phyloP scores from a whole-genome alignment of 345 rosid species.

The Lumnitzera littorea region DNA sequence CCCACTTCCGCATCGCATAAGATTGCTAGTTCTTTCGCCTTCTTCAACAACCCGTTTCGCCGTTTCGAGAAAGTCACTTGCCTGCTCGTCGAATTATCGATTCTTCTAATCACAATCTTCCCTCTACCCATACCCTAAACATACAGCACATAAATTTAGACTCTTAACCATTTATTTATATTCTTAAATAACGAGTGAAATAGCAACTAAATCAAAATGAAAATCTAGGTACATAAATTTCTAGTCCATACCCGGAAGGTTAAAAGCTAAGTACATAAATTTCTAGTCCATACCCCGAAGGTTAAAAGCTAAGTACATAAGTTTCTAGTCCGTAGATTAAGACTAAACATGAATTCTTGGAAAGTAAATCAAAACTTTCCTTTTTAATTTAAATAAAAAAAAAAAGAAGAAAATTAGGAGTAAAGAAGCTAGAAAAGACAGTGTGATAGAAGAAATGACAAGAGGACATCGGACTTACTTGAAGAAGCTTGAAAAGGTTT shows the following conservation, averaged over 20 bases:
- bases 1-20: slow-evolving; percentile 56
- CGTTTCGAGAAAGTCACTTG: slow-evolving; percentile 57
- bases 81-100: slow-evolving; percentile 52
- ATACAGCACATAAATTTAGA: background rate
- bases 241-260: too few species aligned
- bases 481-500: slow-evolving; percentile 13
- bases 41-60: slow-evolving; percentile 47
- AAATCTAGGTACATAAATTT: background rate
- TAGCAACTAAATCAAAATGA: background rate
- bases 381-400: too few species aligned
- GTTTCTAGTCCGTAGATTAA: background rate
- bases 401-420: too few species aligned
- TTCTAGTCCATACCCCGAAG: too few species aligned
- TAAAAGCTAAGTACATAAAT: too few species aligned
- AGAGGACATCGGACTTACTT: background rate
- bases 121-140: slow-evolving; percentile 44
- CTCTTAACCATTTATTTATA: too few species aligned
- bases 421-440: too few species aligned
- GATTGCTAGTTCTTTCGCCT: slow-evolving; percentile 50
- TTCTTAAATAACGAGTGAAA: too few species aligned
- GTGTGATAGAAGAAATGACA: background rate
- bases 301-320: too few species aligned
- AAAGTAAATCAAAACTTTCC: too few species aligned
- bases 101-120: slow-evolving; percentile 51
- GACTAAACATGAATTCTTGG: background rate